Percentiles rank a stretch among this genome's conserved stretches.
phyloP scores from a whole-genome alignment of 2,329 filamentous ascomycete species.

The Colletotrichum sp. region DNA sequence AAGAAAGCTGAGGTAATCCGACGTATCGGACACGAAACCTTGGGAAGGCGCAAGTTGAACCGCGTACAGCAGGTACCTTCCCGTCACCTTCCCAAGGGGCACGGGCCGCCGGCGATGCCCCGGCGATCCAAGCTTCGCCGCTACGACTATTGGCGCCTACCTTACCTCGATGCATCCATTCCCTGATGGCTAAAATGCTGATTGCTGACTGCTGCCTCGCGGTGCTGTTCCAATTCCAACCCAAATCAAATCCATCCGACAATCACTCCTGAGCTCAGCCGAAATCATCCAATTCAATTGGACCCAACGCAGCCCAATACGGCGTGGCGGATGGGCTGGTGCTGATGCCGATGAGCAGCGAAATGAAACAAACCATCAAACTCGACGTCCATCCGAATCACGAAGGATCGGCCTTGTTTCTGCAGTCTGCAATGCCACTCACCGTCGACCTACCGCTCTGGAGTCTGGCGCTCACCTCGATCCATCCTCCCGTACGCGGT shows the following conservation, averaged over 20 bases:
- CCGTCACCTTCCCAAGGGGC: not conserved
- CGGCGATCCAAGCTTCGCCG: slow-evolving; percentile 2
- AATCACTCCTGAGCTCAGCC: not conserved
- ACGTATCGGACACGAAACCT: not conserved
- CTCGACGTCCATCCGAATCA: not conserved
- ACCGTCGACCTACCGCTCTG: not conserved
- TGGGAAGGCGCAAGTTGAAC: not conserved
- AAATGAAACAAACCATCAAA: not conserved
- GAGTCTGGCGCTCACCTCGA: not conserved
- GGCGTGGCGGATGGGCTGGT: not conserved
- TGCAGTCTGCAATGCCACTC: not conserved
- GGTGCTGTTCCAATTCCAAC: not conserved
- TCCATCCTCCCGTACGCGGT: not conserved
- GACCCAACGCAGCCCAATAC: not conserved
- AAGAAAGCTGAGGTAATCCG: not conserved
- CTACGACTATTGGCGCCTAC: not conserved
- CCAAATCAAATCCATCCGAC: not conserved
- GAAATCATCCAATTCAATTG: not conserved
- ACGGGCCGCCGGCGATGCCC: slow-evolving; percentile 2
- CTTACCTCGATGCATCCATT: not conserved
- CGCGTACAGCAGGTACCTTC: not conserved
- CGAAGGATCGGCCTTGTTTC: slow-evolving; percentile 2
- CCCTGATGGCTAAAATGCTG: not conserved
- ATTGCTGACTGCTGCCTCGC: not conserved
- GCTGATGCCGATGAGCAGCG: not conserved